phyloP scores from a whole-genome alignment of 1,284 basidiomycete species.

The Sanghuangporus sanghuang region DNA sequence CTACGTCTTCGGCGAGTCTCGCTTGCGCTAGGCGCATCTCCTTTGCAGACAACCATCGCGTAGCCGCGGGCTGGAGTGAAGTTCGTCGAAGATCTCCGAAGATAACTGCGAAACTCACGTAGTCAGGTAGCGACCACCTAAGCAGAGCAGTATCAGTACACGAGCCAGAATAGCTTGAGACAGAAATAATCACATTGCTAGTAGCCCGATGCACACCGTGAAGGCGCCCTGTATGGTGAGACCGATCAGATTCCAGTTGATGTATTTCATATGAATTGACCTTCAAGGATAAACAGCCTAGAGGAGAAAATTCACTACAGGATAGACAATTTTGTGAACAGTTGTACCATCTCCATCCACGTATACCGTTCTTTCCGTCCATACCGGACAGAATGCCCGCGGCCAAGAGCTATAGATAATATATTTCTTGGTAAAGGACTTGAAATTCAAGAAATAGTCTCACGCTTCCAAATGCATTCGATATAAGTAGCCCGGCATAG shows the following conservation, averaged over 20 bases:
- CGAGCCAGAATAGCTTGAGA: background rate
- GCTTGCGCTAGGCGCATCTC: conserved; percentile 38
- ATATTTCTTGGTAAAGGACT: conserved; percentile 18
- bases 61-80: conserved; percentile 27
- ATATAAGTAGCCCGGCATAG: conserved; percentile 35
- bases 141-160: background rate
- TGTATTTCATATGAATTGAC: conserved; percentile 17
- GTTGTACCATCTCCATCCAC: conserved; percentile 36
- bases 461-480: conserved; percentile 38
- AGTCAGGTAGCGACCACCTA: conserved; percentile 25
- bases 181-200: conserved; percentile 14
- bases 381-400: conserved; percentile 39
- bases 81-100: background rate
- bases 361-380: conserved; percentile 37
- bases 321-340: background rate
- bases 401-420: conserved; percentile 24
- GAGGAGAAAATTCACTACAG: background rate
- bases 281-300: conserved; percentile 27
- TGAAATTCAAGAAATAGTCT: conserved; percentile 6
- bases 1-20: conserved; percentile 41
- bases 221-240: conserved; percentile 16
- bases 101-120: conserved; percentile 15
- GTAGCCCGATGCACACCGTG: conserved; percentile 18
- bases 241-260: background rate
- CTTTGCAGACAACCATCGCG: conserved; percentile 35